Evolutionary conservation across 1,284 basidiomycete genomes (phyloP), one percentile per base, ranked within the genome.

Genomic region (Pascua sp.): DNA sequence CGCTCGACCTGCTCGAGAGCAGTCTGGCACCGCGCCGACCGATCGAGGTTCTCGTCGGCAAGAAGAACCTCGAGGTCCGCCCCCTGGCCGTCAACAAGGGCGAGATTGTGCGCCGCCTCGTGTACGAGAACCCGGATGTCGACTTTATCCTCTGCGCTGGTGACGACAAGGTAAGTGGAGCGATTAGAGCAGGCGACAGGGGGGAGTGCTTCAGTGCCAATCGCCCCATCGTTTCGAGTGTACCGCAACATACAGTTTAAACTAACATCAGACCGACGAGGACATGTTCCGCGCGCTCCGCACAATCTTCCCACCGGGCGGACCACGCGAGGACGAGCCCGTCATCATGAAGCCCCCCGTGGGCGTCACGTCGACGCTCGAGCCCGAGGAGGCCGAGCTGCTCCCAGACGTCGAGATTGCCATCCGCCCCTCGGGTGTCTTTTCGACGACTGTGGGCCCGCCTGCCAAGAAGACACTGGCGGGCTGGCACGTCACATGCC

Each of bases 51-150:
- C 84, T 94, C 51, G 88, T 93, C 41, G 95, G 95, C 40, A 98
- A 98, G 82, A 98, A 97, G 86, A 98, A 97, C 77, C 82, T 98
- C 52, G 95, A 98, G 79, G 94, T 97, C 24, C 86, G 95, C 57
- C 95, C 94, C 41, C 82, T 90, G 55, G 93, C 92, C 0, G 85
- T 97, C 67, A 98, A 97, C 83, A 97, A 98, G 84, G 95, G 95
- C 57, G 95, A 98, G 80, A 98, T 98, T 69, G 93, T 97, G 67
- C 92, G 93, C 80, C 82, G 93, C 47, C 86, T 98, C 56, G 74
- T 97, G 59, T 97, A 94, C 82, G 81, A 87, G 72, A 88, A 97
- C 80, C 88, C 92, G 2, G 91, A 96, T 63, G 87, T 90, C 48
- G 90, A 96, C 75, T 95, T 97, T 73, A 84, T 97, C 70, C 94